Evolutionary conservation across 305 asterid species (phyloP).

Genomic region (Fraxinus sp.): DNA sequence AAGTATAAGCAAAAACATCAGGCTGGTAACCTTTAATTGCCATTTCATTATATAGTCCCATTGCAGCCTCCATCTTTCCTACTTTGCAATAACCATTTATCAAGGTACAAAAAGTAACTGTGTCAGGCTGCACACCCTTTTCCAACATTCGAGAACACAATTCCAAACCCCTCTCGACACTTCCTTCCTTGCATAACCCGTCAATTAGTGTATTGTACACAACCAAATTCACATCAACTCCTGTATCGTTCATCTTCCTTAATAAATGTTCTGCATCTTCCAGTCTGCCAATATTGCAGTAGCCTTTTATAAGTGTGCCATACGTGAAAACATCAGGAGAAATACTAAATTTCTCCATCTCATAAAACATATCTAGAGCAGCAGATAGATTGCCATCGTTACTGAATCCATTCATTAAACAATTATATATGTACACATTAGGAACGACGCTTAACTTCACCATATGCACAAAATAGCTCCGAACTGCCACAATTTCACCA

Average conservation of each 20-base stretch:
- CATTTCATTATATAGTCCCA: constrained; percentile 73
- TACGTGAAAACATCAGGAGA: constrained; percentile 59
- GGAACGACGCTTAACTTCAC: constrained; percentile 64
- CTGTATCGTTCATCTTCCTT: constrained; percentile 41
- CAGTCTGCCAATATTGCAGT: constrained; percentile 43
- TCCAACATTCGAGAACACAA: constrained; percentile 64
- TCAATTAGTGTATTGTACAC: constrained; percentile 62
- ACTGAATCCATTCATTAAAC: constrained; percentile 58
- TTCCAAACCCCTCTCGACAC: constrained; percentile 59
- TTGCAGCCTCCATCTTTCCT: constrained; percentile 61
- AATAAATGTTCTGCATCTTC: constrained; percentile 58
- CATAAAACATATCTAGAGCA: constrained; percentile 40
- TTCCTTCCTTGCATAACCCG: constrained; percentile 58
- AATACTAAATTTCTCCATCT: constrained; percentile 57
- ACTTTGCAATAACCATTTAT: constrained; percentile 64
- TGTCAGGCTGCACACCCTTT: constrained; percentile 49
- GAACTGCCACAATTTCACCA: constrained; percentile 46
- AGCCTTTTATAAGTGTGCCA: constrained; percentile 64
- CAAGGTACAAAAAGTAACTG: constrained; percentile 58
- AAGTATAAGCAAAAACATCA: constrained; percentile 67
- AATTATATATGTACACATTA: constrained; percentile 56
- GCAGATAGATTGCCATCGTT: constrained; percentile 41
- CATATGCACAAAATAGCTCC: constrained; percentile 59
- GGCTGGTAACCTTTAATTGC: constrained; percentile 58
- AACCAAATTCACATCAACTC: constrained; percentile 39